These are phyloP conservation scores for Epichloe bromicola DNA, from an alignment of 2,329 filamentous ascomycete species.

Conservation along the genomic window DNA sequence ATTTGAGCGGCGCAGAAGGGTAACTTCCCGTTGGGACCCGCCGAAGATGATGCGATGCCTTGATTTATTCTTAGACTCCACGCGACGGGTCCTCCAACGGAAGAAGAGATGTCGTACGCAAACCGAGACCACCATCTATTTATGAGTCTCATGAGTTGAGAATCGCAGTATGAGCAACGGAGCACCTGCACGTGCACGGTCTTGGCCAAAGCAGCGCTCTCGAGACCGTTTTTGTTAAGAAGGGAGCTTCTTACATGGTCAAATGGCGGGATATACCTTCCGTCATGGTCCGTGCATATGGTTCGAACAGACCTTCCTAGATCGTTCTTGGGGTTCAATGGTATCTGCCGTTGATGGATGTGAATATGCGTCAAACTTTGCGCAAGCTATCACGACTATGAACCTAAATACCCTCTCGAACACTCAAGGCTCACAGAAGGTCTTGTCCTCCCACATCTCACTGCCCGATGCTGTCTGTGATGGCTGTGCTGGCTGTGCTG, in stretches of 20 bases:
- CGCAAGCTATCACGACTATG: too few species aligned
- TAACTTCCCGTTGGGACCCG: constrained; percentile 13
- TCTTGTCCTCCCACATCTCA: too few species aligned
- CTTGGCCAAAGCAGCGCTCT: neutral
- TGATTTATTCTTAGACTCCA: constrained; percentile 7
- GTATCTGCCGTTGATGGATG: too few species aligned
- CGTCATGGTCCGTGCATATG: neutral
- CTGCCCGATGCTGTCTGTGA: too few species aligned
- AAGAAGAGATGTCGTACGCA: neutral
- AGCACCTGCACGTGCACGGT: neutral
- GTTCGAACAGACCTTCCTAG: neutral
- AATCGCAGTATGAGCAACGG: neutral
- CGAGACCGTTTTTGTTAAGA: neutral
- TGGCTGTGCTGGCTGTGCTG: too few species aligned
- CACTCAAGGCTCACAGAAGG: too few species aligned
- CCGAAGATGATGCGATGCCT: constrained; percentile 5
- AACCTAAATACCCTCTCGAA: too few species aligned
- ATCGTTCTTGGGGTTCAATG: neutral
- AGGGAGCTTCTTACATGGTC: neutral
- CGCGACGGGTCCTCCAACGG: neutral
- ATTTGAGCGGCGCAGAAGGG: neutral
- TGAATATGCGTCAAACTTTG: too few species aligned
- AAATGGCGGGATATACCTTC: neutral
- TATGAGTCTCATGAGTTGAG: neutral
- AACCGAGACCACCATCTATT: neutral